Evolutionary conservation across 805 yeast genomes (phyloP).

Genomic region (Candida chauliodis): DNA sequence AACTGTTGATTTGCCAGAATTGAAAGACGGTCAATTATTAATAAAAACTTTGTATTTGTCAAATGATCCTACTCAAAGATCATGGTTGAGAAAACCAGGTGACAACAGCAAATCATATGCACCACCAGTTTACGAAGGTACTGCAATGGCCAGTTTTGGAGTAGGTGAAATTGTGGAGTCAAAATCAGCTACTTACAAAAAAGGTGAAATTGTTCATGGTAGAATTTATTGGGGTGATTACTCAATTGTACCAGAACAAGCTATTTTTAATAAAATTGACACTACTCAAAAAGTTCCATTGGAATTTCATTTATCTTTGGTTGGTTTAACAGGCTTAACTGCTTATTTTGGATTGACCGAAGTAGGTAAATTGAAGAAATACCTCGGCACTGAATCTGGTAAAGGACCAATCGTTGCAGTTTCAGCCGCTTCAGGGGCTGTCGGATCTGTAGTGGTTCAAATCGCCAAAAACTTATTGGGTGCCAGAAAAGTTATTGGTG

Average conservation of each 20-base stretch:
- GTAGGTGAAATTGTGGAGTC: slow-evolving; percentile 49
- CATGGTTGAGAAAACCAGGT: slow-evolving; percentile 44
- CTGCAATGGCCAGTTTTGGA: slow-evolving; percentile 45
- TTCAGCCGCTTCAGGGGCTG: slow-evolving; percentile 73
- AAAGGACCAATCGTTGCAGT: slow-evolving; percentile 47
- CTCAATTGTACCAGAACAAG: slow-evolving; percentile 26
- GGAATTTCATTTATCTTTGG: slow-evolving; percentile 42
- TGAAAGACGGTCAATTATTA: slow-evolving; percentile 39
- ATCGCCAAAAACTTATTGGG: slow-evolving; percentile 50
- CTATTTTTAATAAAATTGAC: slow-evolving; percentile 28
- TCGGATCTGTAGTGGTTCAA: slow-evolving; percentile 59
- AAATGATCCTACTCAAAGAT: slow-evolving; percentile 62
- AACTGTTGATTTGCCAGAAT: slow-evolving; percentile 9
- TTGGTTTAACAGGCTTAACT: slow-evolving; percentile 59
- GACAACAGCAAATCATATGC: slow-evolving; percentile 29
- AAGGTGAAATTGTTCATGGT: slow-evolving; percentile 34
- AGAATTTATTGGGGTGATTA: slow-evolving; percentile 48
- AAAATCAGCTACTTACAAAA: slow-evolving; percentile 31
- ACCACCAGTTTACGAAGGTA: slow-evolving; percentile 40
- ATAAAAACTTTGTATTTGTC: slow-evolving; percentile 47
- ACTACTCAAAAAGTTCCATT: slow-evolving; percentile 27
- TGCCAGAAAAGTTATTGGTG: slow-evolving; percentile 55
- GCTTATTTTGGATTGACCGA: slow-evolving; percentile 55
- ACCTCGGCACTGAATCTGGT: slow-evolving; percentile 9
- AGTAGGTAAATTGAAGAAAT: slow-evolving; percentile 42